phyloP scores from a whole-genome alignment of 345 rosid species.

The Corchorus olitorius region DNA sequence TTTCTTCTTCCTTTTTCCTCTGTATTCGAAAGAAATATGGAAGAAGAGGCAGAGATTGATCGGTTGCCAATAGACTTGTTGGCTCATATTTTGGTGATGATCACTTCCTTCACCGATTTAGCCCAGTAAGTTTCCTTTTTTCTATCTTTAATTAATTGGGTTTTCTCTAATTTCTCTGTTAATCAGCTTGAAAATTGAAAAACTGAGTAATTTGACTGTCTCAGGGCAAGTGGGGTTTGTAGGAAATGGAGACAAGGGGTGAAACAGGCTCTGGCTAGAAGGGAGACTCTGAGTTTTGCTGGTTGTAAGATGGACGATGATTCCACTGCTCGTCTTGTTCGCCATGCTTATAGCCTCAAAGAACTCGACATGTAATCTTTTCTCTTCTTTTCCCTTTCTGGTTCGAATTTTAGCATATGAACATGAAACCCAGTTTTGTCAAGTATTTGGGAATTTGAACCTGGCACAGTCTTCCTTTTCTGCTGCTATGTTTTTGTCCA shows the following conservation, averaged over 20 bases:
- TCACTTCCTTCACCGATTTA: constrained; percentile 80
- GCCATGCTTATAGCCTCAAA: constrained; percentile 69
- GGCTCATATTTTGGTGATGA: constrained; percentile 62
- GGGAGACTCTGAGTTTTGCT: constrained; percentile 68
- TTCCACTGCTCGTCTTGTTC: constrained; percentile 71
- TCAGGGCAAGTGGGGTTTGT: constrained; percentile 76
- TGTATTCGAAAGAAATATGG: constrained; percentile 26
- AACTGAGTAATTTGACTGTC: no score
- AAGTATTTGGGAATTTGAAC: neutral
- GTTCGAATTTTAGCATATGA: no score
- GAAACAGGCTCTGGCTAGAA: constrained; percentile 73
- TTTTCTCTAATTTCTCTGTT: neutral
- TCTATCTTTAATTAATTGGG: neutral
- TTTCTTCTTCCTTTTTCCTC: neutral
- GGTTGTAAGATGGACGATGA: constrained; percentile 87
- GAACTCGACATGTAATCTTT: constrained; percentile 83
- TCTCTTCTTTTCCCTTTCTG: neutral
- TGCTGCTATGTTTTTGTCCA: neutral
- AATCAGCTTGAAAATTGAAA: neutral
- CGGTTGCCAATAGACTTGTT: constrained; percentile 71
- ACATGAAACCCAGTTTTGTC: neutral
- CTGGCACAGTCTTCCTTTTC: neutral
- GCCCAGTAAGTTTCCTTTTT: constrained; percentile 56
- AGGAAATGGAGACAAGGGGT: constrained; percentile 88
- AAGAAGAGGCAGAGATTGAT: constrained; percentile 70